These are phyloP conservation scores for Moesziomyces antarcticus DNA, from an alignment of 1,284 basidiomycete genomes.

Conservation along the genomic window DNA sequence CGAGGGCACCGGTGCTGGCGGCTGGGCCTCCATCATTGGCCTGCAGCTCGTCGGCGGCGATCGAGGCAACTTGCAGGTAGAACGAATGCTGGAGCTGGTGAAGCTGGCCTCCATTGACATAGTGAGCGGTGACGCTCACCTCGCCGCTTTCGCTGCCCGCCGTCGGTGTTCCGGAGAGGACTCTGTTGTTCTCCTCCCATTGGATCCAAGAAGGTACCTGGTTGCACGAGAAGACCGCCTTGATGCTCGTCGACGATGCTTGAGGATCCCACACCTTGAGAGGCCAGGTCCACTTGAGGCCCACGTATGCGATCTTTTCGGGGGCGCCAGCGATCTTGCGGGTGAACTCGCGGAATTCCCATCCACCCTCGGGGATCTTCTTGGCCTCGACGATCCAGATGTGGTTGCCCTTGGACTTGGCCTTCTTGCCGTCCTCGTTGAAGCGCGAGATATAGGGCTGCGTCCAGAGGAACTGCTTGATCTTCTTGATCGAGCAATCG, in stretches of 20 bases:
- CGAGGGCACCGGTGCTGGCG: constrained; percentile 16
- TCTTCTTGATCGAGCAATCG: constrained; percentile 72
- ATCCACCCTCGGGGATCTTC: constrained; percentile 78
- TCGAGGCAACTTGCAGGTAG: constrained; percentile 52
- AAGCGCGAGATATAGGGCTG: constrained; percentile 91
- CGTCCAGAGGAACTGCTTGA: constrained; percentile 96
- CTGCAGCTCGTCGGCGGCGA: constrained; percentile 37
- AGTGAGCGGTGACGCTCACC: constrained; percentile 59
- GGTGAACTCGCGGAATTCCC: constrained; percentile 92
- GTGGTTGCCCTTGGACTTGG: constrained; percentile 99
- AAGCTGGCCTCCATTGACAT: constrained; percentile 57
- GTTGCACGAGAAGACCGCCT: constrained; percentile 83
- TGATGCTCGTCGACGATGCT: constrained; percentile 70
- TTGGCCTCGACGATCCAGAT: constrained; percentile 99
- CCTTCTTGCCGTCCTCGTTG: constrained; percentile 98
- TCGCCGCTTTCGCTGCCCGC: constrained; percentile 51
- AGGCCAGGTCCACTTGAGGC: constrained; percentile 88
- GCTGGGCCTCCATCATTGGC: constrained; percentile 29
- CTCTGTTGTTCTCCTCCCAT: constrained; percentile 77
- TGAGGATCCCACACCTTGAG: constrained; percentile 98
- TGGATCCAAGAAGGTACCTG: constrained; percentile 84
- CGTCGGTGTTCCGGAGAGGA: constrained; percentile 56
- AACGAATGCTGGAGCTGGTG: constrained; percentile 63
- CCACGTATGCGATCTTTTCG: constrained; percentile 74
- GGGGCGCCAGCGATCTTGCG: constrained; percentile 67